These are phyloP conservation scores for Pseudocercospora fijiensis DNA, from an alignment of 2,329 filamentous ascomycete genomes.

Conservation along the genomic window DNA sequence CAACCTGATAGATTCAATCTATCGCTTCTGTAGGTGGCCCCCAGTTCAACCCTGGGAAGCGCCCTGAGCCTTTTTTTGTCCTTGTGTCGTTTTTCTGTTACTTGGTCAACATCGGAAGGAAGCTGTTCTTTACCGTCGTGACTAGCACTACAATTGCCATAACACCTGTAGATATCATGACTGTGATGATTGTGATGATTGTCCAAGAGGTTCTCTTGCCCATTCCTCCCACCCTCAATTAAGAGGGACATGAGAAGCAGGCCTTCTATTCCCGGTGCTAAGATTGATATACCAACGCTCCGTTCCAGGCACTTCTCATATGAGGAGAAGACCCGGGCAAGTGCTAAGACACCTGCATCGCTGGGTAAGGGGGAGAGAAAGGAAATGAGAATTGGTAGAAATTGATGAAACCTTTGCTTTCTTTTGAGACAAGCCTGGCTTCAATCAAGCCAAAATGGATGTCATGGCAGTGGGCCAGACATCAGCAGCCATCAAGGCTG, in stretches of 20 bases:
- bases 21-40: not conserved
- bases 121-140: not conserved
- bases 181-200: constrained; percentile 13
- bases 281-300: constrained; percentile 47
- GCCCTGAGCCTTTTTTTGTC: not conserved
- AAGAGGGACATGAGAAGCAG: constrained; percentile 32
- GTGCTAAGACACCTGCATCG: constrained; percentile 46
- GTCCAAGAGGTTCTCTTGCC: constrained; percentile 44
- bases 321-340: constrained; percentile 43
- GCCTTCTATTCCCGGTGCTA: constrained; percentile 39
- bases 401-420: not conserved
- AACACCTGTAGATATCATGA: not conserved
- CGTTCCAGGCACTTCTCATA: constrained; percentile 45
- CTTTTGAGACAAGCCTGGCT: not conserved
- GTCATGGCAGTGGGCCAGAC: not conserved
- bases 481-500: constrained; percentile 12
- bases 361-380: constrained; percentile 36
- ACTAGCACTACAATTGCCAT: not conserved
- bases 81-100: not conserved
- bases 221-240: constrained; percentile 33
- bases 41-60: not conserved
- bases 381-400: not conserved
- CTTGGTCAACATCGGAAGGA: not conserved
- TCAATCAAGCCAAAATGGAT: not conserved
- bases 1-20: not conserved